Percentiles rank a stretch among this genome's conserved stretches.
Evolutionary conservation across 345 rosid species (phyloP).

Genomic region (Chamaenerion angustifolium): DNA sequence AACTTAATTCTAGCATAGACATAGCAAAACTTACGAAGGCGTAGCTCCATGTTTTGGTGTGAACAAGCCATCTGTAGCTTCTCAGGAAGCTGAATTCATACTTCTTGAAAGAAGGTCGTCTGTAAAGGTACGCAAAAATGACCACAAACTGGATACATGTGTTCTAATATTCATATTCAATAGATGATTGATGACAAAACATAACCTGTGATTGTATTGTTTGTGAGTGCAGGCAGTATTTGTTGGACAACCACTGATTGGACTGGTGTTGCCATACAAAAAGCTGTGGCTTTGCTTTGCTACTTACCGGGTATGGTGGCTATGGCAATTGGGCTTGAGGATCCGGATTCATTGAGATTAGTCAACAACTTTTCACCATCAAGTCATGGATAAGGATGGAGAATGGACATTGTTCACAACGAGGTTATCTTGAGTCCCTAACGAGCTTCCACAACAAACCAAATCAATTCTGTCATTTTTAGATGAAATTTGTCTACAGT

Average conservation of each 20-base stretch:
- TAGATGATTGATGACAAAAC: not conserved
- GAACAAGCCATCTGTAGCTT: conserved; percentile 56
- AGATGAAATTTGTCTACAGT: too few relatives aligned
- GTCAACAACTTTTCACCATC: conserved; percentile 38
- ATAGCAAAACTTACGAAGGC: conserved; percentile 53
- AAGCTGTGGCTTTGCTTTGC: conserved; percentile 91
- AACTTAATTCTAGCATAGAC: conserved; percentile 89
- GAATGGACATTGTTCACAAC: conserved; percentile 48
- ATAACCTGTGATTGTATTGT: conserved; percentile 3
- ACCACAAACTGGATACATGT: not conserved
- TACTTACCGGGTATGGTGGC: conserved; percentile 71
- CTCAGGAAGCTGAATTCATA: conserved; percentile 66
- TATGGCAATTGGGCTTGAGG: conserved; percentile 83
- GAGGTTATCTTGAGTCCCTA: conserved; percentile 30
- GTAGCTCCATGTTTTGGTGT: conserved; percentile 58
- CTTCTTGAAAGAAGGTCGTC: conserved; percentile 46
- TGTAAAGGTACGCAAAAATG: conserved; percentile 37
- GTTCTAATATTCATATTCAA: not conserved
- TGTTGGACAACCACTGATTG: conserved; percentile 88
- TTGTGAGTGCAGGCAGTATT: conserved; percentile 53
- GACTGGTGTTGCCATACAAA: conserved; percentile 81
- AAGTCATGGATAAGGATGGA: conserved; percentile 95
- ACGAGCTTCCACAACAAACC: not conserved
- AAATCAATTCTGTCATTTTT: too few relatives aligned
- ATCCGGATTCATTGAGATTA: conserved; percentile 62